phyloP scores from a whole-genome alignment of 2,329 filamentous ascomycete species.

The Fusarium aywerte region DNA sequence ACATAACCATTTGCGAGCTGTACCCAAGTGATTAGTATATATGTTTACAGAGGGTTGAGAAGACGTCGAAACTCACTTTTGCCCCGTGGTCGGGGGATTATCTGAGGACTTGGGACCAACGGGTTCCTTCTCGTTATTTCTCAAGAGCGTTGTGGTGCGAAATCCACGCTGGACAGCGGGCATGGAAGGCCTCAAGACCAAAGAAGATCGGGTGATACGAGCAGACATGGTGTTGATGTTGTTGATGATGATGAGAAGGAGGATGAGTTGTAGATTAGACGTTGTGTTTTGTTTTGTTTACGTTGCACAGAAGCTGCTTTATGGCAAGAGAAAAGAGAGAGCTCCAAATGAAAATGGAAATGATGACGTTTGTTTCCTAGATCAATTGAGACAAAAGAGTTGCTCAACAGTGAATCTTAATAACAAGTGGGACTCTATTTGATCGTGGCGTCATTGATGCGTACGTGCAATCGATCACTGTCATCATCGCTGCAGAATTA shows the following conservation, averaged over 20 bases:
- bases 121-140: conserved; percentile 6
- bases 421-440: conserved; percentile 10
- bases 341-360: conserved; percentile 1
- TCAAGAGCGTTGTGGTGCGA: conserved; percentile 1
- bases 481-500: conserved; percentile 26
- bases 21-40: not conserved
- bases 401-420: not conserved
- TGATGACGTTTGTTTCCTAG: conserved; percentile 5
- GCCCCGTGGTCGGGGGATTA: not conserved
- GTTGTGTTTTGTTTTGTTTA: not conserved
- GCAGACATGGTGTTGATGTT: conserved; percentile 25
- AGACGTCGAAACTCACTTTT: conserved; percentile 8
- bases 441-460: conserved; percentile 44
- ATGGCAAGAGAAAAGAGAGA: not conserved
- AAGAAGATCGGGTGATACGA: conserved; percentile 29
- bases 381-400: conserved; percentile 15
- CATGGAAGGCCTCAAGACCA: conserved; percentile 19
- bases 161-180: conserved; percentile 17
- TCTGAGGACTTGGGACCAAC: conserved; percentile 7
- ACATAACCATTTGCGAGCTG: conserved; percentile 19
- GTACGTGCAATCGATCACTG: conserved; percentile 27
- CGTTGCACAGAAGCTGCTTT: not conserved
- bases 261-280: not conserved
- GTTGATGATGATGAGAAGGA: no score
- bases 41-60: no score